These are phyloP conservation scores for Oleoguttula mirabilis DNA, from an alignment of 495 filamentous ascomycete genomes.

Conservation along the genomic window DNA sequence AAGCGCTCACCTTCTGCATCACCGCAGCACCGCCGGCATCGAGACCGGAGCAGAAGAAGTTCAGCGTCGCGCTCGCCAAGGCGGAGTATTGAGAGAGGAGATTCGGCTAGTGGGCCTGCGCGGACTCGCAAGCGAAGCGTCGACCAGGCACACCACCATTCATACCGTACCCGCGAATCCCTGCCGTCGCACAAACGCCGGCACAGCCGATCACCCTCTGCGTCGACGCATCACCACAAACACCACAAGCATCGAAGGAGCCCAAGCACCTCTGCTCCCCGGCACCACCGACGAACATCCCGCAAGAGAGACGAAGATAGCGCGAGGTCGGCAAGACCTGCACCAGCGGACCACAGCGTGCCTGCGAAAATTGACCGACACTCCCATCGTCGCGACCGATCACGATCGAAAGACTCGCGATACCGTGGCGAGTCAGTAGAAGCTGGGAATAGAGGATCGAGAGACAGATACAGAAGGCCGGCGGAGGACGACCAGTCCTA, in stretches of 20 bases:
- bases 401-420: constrained; percentile 23
- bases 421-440: too few species aligned
- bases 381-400: constrained; percentile 14
- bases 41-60: constrained; percentile 14
- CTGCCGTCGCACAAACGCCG: constrained; percentile 26
- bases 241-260: constrained; percentile 22
- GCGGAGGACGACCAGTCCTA: constrained; percentile 3
- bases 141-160: constrained; percentile 22
- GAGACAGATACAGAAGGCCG: neutral
- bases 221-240: constrained; percentile 16
- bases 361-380: neutral
- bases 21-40: constrained; percentile 17
- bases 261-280: constrained; percentile 10
- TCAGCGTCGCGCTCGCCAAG: constrained; percentile 16
- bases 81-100: neutral
- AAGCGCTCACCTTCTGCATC: constrained; percentile 12
- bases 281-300: constrained; percentile 1
- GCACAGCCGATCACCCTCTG: constrained; percentile 22
- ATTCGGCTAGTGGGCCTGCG: neutral
- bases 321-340: constrained; percentile 9
- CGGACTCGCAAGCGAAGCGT: constrained; percentile 22
- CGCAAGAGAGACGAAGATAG: neutral
- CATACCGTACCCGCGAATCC: constrained; percentile 14
- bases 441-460: too few species aligned
- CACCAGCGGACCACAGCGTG: constrained; percentile 1